Evolutionary conservation across 1,284 basidiomycete species (phyloP).

Genomic region (Ceratobasidium sp.): DNA sequence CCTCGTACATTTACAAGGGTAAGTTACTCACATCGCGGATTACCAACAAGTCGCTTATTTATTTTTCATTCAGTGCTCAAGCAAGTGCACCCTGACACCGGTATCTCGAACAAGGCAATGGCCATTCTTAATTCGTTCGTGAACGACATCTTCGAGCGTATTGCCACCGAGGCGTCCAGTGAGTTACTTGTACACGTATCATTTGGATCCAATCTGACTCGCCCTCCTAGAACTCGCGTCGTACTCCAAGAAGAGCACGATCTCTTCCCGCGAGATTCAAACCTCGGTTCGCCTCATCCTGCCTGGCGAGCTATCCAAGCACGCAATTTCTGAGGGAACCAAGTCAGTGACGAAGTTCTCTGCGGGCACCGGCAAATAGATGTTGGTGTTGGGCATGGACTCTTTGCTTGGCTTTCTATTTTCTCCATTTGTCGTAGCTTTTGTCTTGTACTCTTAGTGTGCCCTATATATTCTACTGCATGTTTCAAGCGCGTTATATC

Average conservation of each 20-base stretch:
- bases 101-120: conserved; percentile 98
- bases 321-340: conserved; percentile 78
- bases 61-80: conserved; percentile 68
- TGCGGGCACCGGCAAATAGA: conserved; percentile 47
- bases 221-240: conserved; percentile 68
- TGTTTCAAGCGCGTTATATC: neutral
- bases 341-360: conserved; percentile 53
- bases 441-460: conserved; percentile 40
- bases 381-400: conserved; percentile 45
- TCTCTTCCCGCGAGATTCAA: conserved; percentile 94
- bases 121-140: conserved; percentile 93
- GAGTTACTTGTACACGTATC: conserved; percentile 1
- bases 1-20: conserved; percentile 96
- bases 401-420: conserved; percentile 1
- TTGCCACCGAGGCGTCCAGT: conserved; percentile 88
- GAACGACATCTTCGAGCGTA: conserved; percentile 91
- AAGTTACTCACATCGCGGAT: conserved; percentile 49
- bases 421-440: conserved; percentile 17
- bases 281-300: conserved; percentile 91
- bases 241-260: conserved; percentile 94
- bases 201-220: neutral
- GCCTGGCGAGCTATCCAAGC: conserved; percentile 86
- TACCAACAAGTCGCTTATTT: conserved; percentile 36
- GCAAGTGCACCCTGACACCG: conserved; percentile 96
- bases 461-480: conserved; percentile 21